Conservation (phyloP, 1,284 basidiomycete genomes). For the Limonomyces culmigenus region DNA sequence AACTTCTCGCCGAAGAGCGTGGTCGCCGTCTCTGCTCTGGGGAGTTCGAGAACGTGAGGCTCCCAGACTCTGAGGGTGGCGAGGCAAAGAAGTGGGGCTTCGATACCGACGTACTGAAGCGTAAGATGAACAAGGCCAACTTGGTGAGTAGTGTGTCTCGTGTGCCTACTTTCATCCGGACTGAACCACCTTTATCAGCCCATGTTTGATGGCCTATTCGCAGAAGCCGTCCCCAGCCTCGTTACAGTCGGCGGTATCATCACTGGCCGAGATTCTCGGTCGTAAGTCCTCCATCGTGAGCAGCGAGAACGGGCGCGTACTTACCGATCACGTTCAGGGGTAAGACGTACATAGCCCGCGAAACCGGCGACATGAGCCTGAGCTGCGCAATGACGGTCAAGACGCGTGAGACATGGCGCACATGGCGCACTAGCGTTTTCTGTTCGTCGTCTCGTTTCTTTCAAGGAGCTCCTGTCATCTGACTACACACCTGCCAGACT, state of each 20-base stretch:
- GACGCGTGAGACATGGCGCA: conserved; percentile 43
- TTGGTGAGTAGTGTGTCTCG: conserved; percentile 22
- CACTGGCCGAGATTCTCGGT: conserved; percentile 47
- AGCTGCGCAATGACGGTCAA: conserved; percentile 59
- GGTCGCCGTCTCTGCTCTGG: conserved; percentile 59
- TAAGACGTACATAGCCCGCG: conserved; percentile 62
- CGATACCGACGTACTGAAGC: conserved; percentile 34
- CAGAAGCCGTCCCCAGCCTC: conserved; percentile 72
- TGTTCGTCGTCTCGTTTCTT: conserved; percentile 35
- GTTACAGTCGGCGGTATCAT: conserved; percentile 70
- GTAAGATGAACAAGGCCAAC: conserved; percentile 35
- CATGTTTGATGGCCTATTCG: conserved; percentile 51
- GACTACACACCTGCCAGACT: conserved; percentile 8
- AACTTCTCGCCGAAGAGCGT: conserved; percentile 46
- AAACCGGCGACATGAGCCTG: conserved; percentile 53
- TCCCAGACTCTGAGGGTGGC: conserved; percentile 32
- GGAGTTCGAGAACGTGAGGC: conserved; percentile 12
- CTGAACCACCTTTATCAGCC: background rate
- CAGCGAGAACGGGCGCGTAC: conserved; percentile 4
- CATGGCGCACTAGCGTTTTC: conserved; percentile 53
- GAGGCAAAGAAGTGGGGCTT: conserved; percentile 66
- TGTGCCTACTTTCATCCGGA: background rate
- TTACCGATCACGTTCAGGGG: conserved; percentile 31
- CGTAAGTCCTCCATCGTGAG: conserved; percentile 26
- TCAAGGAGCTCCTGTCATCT: too few relatives aligned